Conservation (phyloP, 2,329 filamentous ascomycete species). For the Diplodia mutila region DNA sequence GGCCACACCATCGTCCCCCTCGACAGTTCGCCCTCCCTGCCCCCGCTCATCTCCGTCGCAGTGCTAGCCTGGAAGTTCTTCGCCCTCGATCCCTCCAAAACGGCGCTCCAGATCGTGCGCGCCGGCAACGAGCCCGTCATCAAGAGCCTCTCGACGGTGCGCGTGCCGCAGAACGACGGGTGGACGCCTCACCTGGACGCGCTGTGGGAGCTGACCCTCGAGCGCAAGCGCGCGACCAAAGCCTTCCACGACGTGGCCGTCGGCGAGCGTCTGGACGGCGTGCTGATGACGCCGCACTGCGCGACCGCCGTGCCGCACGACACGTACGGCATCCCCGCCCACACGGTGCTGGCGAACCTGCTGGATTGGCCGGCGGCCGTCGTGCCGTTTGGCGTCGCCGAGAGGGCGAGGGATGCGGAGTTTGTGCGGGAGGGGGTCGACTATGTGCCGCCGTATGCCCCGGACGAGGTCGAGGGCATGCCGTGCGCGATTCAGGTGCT, state of each 20-base stretch:
- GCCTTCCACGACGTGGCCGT: slow-evolving; percentile 50
- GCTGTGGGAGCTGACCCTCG: slow-evolving; percentile 49
- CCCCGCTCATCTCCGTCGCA: slow-evolving; percentile 35
- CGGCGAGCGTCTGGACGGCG: slow-evolving; percentile 52
- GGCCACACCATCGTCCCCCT: slow-evolving; percentile 42
- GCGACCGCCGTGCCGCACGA: slow-evolving; percentile 50
- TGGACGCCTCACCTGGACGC: slow-evolving; percentile 45
- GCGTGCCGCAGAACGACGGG: slow-evolving; percentile 37
- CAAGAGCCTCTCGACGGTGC: slow-evolving; percentile 42
- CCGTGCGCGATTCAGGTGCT: slow-evolving; percentile 55
- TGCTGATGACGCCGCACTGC: slow-evolving; percentile 56
- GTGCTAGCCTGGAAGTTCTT: slow-evolving; percentile 50
- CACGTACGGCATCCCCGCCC: slow-evolving; percentile 38
- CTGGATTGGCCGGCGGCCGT: slow-evolving; percentile 59
- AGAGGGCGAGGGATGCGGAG: slow-evolving; percentile 46
- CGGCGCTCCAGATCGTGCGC: slow-evolving; percentile 38
- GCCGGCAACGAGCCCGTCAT: slow-evolving; percentile 51
- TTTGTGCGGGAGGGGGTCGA: slow-evolving; percentile 36
- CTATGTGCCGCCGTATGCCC: slow-evolving; percentile 44
- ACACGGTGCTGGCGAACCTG: slow-evolving; percentile 57
- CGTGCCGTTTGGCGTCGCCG: slow-evolving; percentile 51
- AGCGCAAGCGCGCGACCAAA: slow-evolving; percentile 40
- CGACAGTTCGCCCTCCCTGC: slow-evolving; percentile 14
- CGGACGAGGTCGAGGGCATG: slow-evolving; percentile 29
- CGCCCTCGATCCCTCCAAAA: slow-evolving; percentile 43